Percentiles rank a stretch among this genome's conserved stretches.
phyloP scores from a whole-genome alignment of 768 basidiomycete genomes.

The Tylopilus felleus region DNA sequence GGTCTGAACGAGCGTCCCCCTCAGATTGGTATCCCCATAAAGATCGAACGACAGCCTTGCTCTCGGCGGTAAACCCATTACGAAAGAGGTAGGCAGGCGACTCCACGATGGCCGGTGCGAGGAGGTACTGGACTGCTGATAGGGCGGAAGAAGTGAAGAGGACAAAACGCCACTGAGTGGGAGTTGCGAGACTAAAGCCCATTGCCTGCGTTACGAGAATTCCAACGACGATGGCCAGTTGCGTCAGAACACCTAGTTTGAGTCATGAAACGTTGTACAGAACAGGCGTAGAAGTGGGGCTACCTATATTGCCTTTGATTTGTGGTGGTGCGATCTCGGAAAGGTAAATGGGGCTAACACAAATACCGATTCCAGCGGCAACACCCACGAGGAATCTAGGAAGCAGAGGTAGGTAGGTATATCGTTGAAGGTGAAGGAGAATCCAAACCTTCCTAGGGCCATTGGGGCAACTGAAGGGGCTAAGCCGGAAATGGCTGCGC shows the following conservation, averaged over 20 bases:
- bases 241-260: slow-evolving; percentile 67
- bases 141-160: slow-evolving; percentile 57
- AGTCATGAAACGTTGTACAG: not conserved
- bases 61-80: slow-evolving; percentile 48
- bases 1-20: slow-evolving; percentile 21
- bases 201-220: slow-evolving; percentile 83
- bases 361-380: slow-evolving; percentile 69
- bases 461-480: slow-evolving; percentile 54
- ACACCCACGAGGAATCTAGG: slow-evolving; percentile 63
- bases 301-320: slow-evolving; percentile 74
- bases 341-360: slow-evolving; percentile 82
- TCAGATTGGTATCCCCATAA: slow-evolving; percentile 51
- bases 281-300: slow-evolving; percentile 11
- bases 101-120: slow-evolving; percentile 56
- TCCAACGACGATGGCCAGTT: slow-evolving; percentile 79
- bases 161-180: slow-evolving; percentile 66
- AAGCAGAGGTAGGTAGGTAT: not conserved
- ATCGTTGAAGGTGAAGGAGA: not conserved
- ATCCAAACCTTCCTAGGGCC: slow-evolving; percentile 61
- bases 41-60: slow-evolving; percentile 40
- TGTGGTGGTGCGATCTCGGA: slow-evolving; percentile 77
- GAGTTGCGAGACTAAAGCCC: slow-evolving; percentile 68
- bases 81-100: slow-evolving; percentile 66
- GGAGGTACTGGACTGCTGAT: slow-evolving; percentile 54
- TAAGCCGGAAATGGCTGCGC: slow-evolving; percentile 65